Base-by-base conservation (phyloP, 176 grass and related monocot genomes). In the Otatea glauca region DNA sequence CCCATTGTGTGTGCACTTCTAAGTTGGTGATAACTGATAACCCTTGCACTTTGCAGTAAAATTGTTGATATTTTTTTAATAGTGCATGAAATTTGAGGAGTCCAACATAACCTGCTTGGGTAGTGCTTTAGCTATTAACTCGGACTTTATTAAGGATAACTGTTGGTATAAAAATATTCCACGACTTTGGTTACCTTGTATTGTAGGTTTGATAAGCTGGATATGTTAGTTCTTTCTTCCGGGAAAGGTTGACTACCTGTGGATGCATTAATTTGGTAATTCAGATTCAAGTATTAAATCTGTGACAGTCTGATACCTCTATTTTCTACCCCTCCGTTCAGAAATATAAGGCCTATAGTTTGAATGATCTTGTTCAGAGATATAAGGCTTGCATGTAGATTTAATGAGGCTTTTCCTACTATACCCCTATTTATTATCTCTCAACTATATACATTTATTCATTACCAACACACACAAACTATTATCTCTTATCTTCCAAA, bases 221-320 rank as follows among this genome's bases (percentile, higher is more conserved):
- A 43, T 48, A 44, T 25, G 37, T 48, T 50, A 39, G 73, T 7
- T 83, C 17, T 82, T 69, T 24, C 38, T 43, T 55, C 34, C 0
- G 2, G 65, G 13, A 42, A 72, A 55, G 29, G 24, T 63, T 56
- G 59, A 62, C 4, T 32, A 68, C 38, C 48, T 75, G 32, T 65
- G 51, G 24, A 12, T 85, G 47, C 59, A 75, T 37, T 27, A 65
- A 67, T 10, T 38, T 39, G 79, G 79, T 27, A 17, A 65, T 25
- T 29, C 18, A 38, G 18, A 55, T 84, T 83, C 9, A 56, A 27
- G 62, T 75, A 27, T 74, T 67, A 48, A 79, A 73, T 84, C 34
- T 64, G 37, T 50, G 34, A 18, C 38, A 71, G 70, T 55, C 5
- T 17, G 17, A 38, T 64, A 70, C 6, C 7, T 42, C 35, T 5